Evolutionary conservation across 345 rosid genomes (phyloP), one percentile per base, ranked within the genome.

Genomic region (Litchi chinensis): DNA sequence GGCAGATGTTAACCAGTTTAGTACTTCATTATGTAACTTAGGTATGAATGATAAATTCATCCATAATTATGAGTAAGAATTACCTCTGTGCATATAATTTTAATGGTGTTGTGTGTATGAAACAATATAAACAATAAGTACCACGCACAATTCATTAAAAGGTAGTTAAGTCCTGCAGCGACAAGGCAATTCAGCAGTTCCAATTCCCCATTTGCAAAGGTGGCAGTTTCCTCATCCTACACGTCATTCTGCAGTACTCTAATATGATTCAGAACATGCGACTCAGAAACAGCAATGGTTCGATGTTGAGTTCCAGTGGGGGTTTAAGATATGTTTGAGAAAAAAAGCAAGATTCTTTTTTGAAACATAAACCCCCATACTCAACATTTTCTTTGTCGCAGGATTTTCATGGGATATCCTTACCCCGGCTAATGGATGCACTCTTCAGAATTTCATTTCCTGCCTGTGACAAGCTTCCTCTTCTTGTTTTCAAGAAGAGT

Each of bases 341-440:
- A 79, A 81, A 81, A 73, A 86, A 82, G 79, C 77, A 84, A 79
- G 46, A 39, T 74, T 71, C 56, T 66, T 74, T 86, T 87, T 80
- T 89, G 80, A 84, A 86, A 86, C 88, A 79, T 87, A 86, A 89
- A 74, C 85, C 93, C 94, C 95, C 89, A 86, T 90, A 83, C 91
- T 93, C 97, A 93, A 84, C 89, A 86, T 90, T 92, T 93, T 90
- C 91, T 93, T 95, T 95, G 97, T 76, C 93, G 95, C 98, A 95
- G 96, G 97, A 84, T 83, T 77, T 79, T 88, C 88, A 79, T 88
- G 92, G 95, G 80, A 85, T 82, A 82, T 87, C 85, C 87, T 83
- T 88, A 76, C 88, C 86, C 85, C 43, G 85, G 91, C 84, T 84
- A 80, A 88, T 83, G 90, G 97, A 89, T 86, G 90, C 85, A 89